phyloP scores from a whole-genome alignment of 108 stramenopile genomes.

The Skeletonema menzelii region DNA sequence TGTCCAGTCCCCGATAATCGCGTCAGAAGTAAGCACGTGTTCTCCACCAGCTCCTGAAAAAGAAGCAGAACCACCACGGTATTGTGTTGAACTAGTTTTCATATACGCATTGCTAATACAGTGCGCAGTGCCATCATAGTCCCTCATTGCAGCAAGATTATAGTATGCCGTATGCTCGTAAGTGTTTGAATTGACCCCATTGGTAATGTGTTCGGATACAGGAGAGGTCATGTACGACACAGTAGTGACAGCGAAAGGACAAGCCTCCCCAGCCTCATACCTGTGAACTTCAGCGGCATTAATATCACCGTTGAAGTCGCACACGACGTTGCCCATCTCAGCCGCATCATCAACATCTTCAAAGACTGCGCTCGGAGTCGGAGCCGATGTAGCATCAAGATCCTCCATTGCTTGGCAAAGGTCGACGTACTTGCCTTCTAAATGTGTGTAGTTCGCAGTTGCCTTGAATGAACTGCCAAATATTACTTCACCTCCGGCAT shows the following conservation, averaged over 20 bases:
- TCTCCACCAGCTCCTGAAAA: background rate
- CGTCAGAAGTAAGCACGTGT: background rate
- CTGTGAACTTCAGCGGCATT: background rate
- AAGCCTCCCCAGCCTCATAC: background rate
- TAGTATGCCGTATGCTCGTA: background rate
- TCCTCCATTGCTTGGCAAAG: background rate
- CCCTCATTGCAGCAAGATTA: background rate
- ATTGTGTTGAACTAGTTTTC: background rate
- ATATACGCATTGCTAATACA: background rate
- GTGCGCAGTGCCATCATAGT: background rate
- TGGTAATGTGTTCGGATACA: background rate
- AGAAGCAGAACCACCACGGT: background rate
- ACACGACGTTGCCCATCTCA: background rate
- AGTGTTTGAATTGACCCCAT: background rate
- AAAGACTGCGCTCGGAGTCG: background rate
- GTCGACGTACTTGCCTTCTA: background rate
- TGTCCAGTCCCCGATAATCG: background rate
- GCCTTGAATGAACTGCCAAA: background rate
- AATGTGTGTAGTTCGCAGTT: background rate
- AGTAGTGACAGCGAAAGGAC: background rate
- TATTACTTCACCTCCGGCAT: background rate
- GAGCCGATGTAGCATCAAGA: background rate
- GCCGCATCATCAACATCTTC: background rate
- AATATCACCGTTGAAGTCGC: background rate
- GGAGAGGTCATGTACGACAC: background rate